Conservation (phyloP, 306 rosid genomes). For the Hippophae rhamnoides region DNA sequence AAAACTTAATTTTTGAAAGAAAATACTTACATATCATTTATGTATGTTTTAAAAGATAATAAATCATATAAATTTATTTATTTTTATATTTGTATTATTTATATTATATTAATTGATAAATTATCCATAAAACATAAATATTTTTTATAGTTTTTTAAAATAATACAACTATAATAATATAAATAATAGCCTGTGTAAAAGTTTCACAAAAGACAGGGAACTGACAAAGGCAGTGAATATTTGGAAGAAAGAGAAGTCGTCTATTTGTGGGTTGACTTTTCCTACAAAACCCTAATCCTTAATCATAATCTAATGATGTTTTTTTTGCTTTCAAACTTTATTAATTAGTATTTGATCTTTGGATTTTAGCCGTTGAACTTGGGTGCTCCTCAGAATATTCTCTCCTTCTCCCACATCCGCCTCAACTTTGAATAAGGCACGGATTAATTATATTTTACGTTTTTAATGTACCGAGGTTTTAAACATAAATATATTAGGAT, state of each 20-base stretch:
- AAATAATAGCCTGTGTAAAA: too few species aligned
- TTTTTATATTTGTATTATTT: too few species aligned
- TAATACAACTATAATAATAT: too few species aligned
- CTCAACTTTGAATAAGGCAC: conserved; percentile 23
- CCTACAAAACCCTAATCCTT: conserved; percentile 34
- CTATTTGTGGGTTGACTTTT: conserved; percentile 83
- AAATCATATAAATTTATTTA: too few species aligned
- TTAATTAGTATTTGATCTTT: conserved; percentile 48
- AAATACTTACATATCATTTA: too few species aligned
- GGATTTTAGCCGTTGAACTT: conserved; percentile 78
- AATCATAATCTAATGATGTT: conserved; percentile 94
- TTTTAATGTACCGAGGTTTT: conserved; percentile 68
- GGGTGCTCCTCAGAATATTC: conserved; percentile 66
- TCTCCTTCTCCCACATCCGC: conserved; percentile 47
- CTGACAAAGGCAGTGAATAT: conserved; percentile 95
- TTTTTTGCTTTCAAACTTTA: conserved; percentile 49
- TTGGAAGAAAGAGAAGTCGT: conserved; percentile 79
- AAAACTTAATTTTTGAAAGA: too few species aligned
- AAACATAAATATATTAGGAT: conserved; percentile 6
- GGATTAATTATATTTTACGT: conserved; percentile 9
- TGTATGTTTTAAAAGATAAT: too few species aligned
- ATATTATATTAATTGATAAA: too few species aligned
- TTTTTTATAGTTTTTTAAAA: too few species aligned
- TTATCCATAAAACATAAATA: too few species aligned
- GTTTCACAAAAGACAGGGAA: conserved; percentile 27